Evolutionary conservation across 2,329 filamentous ascomycete genomes (phyloP), one percentile per base, ranked within the genome.

Genomic region (Diaporthe longicolla): DNA sequence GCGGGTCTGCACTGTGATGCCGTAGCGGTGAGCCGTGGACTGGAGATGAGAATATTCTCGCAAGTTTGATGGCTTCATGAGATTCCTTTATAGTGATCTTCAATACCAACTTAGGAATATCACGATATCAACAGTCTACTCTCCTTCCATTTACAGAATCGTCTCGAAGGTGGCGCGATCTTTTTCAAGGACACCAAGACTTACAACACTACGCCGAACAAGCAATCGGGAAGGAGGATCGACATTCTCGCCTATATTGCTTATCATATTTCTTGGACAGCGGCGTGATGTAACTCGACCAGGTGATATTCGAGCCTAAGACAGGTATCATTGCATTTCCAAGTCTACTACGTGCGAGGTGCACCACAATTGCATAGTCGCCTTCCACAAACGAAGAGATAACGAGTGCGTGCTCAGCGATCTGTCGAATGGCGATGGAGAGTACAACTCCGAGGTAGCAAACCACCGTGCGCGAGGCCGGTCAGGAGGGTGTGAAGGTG

Each of bases 171-270:
- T 66, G 13, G 63, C 45, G n/a, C 21, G 29, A 54, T 66, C 45
- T 26, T 21, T 32, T 19, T 40, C 19, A 4, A 26, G 21, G 48
- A 19, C 48, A 26, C 48, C 32, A 68, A 45, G 45, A 29, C 15
- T 40, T n/a, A 37, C n/a, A 35, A 26, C 21, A 11, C 48, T 54
- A 50, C 63, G 48, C 32, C 63, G 29, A 17, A 40, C 32, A 19
- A 54, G 48, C 48, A 68, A 68, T 54, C 17, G n/a, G 63, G 63
- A 68, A 68, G 63, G 63, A 68, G 61, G 63, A 68, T 68, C 48
- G 63, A 68, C 32, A 29, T 21, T 19, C 21, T 50, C 32, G 32
- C 26, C 6, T 37, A 10, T 35, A 40, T 8, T 52, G 21, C n/a
- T 52, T 68, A 68, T 68, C 63, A 40, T 8, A 13, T 10, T 17